Evolutionary conservation across 2,329 filamentous ascomycete species (phyloP).

Genomic region (Aspergillus niger): DNA sequence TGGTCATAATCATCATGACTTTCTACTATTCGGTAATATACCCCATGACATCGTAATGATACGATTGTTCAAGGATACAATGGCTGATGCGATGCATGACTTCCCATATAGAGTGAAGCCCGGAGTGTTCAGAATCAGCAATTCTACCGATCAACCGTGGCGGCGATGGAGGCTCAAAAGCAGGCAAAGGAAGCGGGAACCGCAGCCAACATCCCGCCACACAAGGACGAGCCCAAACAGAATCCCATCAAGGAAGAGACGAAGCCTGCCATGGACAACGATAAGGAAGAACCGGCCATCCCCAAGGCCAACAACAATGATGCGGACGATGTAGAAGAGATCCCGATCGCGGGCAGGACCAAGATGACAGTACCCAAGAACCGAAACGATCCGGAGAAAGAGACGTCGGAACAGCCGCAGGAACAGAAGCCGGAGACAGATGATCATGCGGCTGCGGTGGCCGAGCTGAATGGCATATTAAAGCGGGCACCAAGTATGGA

Average conservation of each 20-base stretch:
- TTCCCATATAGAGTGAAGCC: constrained; percentile 38
- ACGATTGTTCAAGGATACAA: not conserved
- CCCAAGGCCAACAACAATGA: constrained; percentile 19
- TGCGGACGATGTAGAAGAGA: constrained; percentile 44
- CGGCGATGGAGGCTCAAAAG: constrained; percentile 55
- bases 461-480: constrained; percentile 74
- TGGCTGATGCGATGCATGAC: constrained; percentile 11
- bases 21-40: constrained; percentile 70
- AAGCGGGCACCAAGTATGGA: constrained; percentile 78
- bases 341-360: constrained; percentile 57
- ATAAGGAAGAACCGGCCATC: not conserved
- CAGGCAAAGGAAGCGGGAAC: constrained; percentile 49
- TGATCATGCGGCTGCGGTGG: constrained; percentile 55
- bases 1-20: constrained; percentile 66
- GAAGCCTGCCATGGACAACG: constrained; percentile 26
- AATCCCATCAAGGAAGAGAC: constrained; percentile 63
- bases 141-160: constrained; percentile 59
- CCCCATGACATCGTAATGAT: not conserved
- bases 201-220: constrained; percentile 62
- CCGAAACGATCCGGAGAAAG: constrained; percentile 34
- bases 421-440: constrained; percentile 58
- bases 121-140: constrained; percentile 44
- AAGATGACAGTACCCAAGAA: constrained; percentile 49
- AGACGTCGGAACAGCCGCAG: constrained; percentile 50
- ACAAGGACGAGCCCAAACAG: constrained; percentile 69